These are phyloP conservation scores for Amylostereum chailletii DNA, from an alignment of 1,284 basidiomycete genomes.

Conservation along the genomic window DNA sequence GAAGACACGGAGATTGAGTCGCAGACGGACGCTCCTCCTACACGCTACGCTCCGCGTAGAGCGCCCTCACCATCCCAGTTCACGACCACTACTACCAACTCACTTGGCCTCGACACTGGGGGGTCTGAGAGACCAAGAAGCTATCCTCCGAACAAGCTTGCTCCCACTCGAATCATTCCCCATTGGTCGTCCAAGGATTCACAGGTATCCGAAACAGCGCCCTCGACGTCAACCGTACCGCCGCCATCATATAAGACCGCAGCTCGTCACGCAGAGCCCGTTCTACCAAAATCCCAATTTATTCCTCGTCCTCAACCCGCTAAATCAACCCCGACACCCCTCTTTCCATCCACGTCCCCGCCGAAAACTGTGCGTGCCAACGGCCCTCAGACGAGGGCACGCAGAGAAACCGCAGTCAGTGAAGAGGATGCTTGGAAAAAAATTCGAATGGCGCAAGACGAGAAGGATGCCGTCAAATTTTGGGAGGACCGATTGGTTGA, in stretches of 20 bases:
- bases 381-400: constrained; percentile 6
- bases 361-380: background rate
- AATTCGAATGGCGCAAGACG: constrained; percentile 58
- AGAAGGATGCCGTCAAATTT: constrained; percentile 63
- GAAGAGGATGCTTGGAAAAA: constrained; percentile 72
- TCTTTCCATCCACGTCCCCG: background rate
- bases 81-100: constrained; percentile 18
- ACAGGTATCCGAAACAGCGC: too few relatives aligned
- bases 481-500: constrained; percentile 52
- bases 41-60: background rate
- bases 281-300: too few relatives aligned
- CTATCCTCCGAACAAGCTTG: too few relatives aligned
- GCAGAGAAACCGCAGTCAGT: constrained; percentile 41
- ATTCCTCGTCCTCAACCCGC: too few relatives aligned
- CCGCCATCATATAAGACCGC: too few relatives aligned
- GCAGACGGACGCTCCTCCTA: constrained; percentile 13
- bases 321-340: background rate
- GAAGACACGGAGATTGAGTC: constrained; percentile 15
- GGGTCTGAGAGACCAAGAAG: constrained; percentile 1
- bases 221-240: too few relatives aligned
- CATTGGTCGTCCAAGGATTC: too few relatives aligned
- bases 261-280: too few relatives aligned
- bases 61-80: constrained; percentile 5
- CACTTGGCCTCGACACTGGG: constrained; percentile 22
- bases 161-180: too few relatives aligned